A percentile compares a stretch with the other conserved stretches of the same genome.
phyloP scores from a whole-genome alignment of 2,329 filamentous ascomycete species.

The Didymella segeticola region DNA sequence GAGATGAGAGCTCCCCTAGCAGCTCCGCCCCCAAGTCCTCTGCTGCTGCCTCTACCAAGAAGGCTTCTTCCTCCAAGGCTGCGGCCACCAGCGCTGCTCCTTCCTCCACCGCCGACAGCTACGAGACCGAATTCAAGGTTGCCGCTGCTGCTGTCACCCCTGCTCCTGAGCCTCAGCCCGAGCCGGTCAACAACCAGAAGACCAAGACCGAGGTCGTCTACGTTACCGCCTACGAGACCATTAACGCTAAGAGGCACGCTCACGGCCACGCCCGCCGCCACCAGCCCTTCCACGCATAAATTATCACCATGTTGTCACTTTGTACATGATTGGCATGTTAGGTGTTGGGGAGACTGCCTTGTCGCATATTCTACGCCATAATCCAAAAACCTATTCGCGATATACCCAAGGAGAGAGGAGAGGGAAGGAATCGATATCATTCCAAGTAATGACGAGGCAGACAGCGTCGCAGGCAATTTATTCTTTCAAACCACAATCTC shows the following conservation, averaged over 20 bases:
- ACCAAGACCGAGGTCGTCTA: slow-evolving; percentile 42
- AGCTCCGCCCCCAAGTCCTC: slow-evolving; percentile 12
- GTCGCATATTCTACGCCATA: slow-evolving; percentile 31
- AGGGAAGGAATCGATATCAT: slow-evolving; percentile 30
- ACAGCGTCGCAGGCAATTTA: slow-evolving; percentile 48
- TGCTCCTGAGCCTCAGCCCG: slow-evolving; percentile 16
- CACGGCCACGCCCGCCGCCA: slow-evolving; percentile 40
- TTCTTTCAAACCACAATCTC: slow-evolving; percentile 38
- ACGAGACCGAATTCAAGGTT: slow-evolving; percentile 23
- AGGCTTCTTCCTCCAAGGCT: slow-evolving; percentile 9
- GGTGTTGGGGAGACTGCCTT: slow-evolving; percentile 29
- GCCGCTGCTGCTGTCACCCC: slow-evolving; percentile 35
- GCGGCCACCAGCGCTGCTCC: slow-evolving; percentile 18
- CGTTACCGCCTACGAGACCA: slow-evolving; percentile 40
- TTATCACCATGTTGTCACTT: slow-evolving; percentile 13
- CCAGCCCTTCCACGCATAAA: slow-evolving; percentile 44
- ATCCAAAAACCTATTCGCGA: slow-evolving; percentile 40
- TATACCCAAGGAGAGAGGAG: slow-evolving; percentile 34
- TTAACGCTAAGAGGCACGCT: slow-evolving; percentile 45
- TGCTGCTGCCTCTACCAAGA: slow-evolving; percentile 20
- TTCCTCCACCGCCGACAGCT: slow-evolving; percentile 16
- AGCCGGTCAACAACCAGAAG: slow-evolving; percentile 22
- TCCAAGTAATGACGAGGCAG: slow-evolving; percentile 47
- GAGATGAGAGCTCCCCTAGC: slow-evolving; percentile 17
- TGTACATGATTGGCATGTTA: slow-evolving; percentile 29